Evolutionary conservation across 148 eudicot species (phyloP).

Genomic region (Rhododendron simsii): DNA sequence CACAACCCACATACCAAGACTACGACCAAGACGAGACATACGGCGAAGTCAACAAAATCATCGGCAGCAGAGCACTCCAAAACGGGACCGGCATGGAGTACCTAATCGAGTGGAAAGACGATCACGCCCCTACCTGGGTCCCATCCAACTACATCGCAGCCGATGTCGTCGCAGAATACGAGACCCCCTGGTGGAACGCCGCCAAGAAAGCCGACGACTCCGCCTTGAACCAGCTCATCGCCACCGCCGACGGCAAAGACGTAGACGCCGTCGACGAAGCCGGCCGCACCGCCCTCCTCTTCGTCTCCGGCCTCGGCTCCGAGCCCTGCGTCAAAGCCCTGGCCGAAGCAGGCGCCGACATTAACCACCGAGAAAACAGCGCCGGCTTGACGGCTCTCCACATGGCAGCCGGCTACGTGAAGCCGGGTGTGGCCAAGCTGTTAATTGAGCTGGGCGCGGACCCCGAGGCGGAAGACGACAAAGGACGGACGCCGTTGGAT

Average conservation of each 20-base stretch:
- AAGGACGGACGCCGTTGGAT: constrained; percentile 64
- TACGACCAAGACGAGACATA: constrained; percentile 69
- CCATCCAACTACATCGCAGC: constrained; percentile 62
- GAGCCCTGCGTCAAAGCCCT: constrained; percentile 50
- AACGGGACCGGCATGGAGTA: constrained; percentile 67
- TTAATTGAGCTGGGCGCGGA: constrained; percentile 64
- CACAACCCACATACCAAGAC: constrained; percentile 6
- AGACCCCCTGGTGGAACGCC: constrained; percentile 92
- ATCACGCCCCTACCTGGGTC: constrained; percentile 87
- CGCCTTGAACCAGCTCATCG: constrained; percentile 35
- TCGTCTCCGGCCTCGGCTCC: constrained; percentile 81
- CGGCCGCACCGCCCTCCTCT: constrained; percentile 83
- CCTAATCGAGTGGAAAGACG: constrained; percentile 86
- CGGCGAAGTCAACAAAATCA: constrained; percentile 71
- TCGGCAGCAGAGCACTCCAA: constrained; percentile 64
- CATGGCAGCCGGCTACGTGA: constrained; percentile 89
- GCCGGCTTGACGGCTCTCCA: constrained; percentile 80
- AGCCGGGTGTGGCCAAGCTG: constrained; percentile 37
- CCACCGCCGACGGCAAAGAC: constrained; percentile 37
- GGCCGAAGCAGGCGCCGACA: constrained; percentile 59
- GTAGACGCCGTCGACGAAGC: constrained; percentile 68
- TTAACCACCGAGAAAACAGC: constrained; percentile 38
- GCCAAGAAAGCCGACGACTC: constrained; percentile 73
- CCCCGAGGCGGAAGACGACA: constrained; percentile 42
- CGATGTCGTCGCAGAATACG: constrained; percentile 83